Evolutionary conservation across 768 basidiomycete species (phyloP).

Genomic region (Collybia sp.): DNA sequence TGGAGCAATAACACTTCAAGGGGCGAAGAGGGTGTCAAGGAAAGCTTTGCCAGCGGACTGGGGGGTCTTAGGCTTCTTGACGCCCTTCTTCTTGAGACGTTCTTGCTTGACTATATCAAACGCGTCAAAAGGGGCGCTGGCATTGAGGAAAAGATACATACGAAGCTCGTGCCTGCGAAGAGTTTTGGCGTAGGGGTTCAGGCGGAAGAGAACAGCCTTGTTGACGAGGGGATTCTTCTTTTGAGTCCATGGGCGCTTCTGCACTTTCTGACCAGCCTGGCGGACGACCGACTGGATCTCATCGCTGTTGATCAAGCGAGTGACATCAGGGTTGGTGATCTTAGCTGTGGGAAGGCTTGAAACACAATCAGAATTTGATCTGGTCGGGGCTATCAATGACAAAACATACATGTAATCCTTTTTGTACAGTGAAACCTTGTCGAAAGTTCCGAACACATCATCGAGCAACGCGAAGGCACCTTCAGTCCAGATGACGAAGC

Average conservation of each 20-base stretch:
- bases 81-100: constrained; percentile 59
- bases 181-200: constrained; percentile 98
- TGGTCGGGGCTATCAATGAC: not conserved
- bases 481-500: constrained; percentile 99
- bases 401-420: constrained; percentile 76
- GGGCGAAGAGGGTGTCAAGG: constrained; percentile 80
- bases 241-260: constrained; percentile 96
- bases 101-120: constrained; percentile 67
- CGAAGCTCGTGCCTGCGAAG: constrained; percentile 85
- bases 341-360: constrained; percentile 88
- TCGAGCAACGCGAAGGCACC: constrained; percentile 90
- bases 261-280: constrained; percentile 75
- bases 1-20: constrained; percentile 38
- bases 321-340: constrained; percentile 95
- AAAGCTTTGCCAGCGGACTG: constrained; percentile 75
- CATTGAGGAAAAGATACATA: constrained; percentile 35
- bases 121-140: constrained; percentile 1
- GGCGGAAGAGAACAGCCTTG: constrained; percentile 91
- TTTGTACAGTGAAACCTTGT: constrained; percentile 82
- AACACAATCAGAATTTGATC: not conserved
- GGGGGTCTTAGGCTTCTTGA: constrained; percentile 60
- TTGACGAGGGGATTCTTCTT: constrained; percentile 98
- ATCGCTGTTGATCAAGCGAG: constrained; percentile 95
- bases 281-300: constrained; percentile 98
- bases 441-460: constrained; percentile 92